phyloP scores from a whole-genome alignment of 2,329 filamentous ascomycete species.

The Graphiopsis chlorocephala region DNA sequence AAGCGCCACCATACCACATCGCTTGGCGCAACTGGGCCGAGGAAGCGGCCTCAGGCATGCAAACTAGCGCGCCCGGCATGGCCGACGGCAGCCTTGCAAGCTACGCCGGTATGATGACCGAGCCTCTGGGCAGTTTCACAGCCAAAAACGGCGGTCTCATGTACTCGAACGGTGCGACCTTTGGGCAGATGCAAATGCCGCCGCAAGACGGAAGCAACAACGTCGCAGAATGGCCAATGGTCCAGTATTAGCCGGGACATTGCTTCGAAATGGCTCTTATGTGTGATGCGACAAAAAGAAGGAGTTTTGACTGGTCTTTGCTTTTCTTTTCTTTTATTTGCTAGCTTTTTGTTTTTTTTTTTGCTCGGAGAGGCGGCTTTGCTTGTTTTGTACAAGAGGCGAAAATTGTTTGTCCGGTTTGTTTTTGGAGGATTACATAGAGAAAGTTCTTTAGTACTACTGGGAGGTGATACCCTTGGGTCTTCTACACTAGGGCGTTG shows the following conservation, averaged over 20 bases:
- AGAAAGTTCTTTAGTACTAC: neutral
- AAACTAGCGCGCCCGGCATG: conserved; percentile 10
- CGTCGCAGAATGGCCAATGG: conserved; percentile 26
- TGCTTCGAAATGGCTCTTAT: neutral
- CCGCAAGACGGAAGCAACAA: conserved; percentile 15
- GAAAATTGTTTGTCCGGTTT: neutral
- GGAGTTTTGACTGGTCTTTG: neutral
- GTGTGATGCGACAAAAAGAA: conserved; percentile 1
- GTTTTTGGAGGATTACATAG: conserved; percentile 1
- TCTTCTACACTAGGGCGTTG: neutral
- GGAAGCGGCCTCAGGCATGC: conserved; percentile 23
- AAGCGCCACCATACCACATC: conserved; percentile 16
- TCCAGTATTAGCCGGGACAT: conserved; percentile 21
- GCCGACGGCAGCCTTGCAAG: neutral
- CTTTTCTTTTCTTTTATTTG: neutral
- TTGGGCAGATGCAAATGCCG: conserved; percentile 23
- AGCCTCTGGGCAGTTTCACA: neutral
- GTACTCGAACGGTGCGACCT: conserved; percentile 10
- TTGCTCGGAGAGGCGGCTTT: neutral
- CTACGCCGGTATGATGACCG: conserved; percentile 5
- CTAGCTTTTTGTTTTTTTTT: neutral
- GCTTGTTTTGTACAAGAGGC: neutral
- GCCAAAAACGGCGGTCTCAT: neutral
- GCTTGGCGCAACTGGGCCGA: conserved; percentile 33
- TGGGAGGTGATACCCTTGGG: conserved; percentile 12